A percentile compares a stretch with the other conserved stretches of the same genome.
These are phyloP conservation scores for Candida rishiriensis DNA, from an alignment of 805 yeast species.

Conservation along the genomic window DNA sequence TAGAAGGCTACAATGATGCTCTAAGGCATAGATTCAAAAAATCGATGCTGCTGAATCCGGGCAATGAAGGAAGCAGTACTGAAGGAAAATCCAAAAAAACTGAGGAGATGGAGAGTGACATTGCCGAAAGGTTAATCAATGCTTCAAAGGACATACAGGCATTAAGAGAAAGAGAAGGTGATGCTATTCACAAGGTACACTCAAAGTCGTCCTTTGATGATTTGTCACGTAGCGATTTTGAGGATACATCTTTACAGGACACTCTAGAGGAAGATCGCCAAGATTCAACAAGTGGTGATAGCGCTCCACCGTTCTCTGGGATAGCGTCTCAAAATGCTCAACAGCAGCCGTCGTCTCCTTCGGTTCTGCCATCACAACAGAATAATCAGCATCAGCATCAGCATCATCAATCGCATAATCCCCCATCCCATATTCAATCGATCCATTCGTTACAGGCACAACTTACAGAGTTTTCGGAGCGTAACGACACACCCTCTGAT, in stretches of 20 bases:
- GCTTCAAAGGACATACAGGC: slow-evolving; percentile 23
- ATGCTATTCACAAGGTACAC: slow-evolving; percentile 14
- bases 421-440: neutral
- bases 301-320: neutral
- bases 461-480: slow-evolving; percentile 9
- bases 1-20: slow-evolving; percentile 75
- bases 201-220: slow-evolving; percentile 10
- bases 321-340: neutral
- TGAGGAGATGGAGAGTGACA: slow-evolving; percentile 26
- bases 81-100: slow-evolving; percentile 11
- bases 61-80: neutral
- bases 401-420: neutral
- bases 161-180: slow-evolving; percentile 28
- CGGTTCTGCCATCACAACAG: neutral
- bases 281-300: neutral
- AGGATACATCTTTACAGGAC: slow-evolving; percentile 9
- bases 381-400: neutral
- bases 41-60: slow-evolving; percentile 3
- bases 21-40: slow-evolving; percentile 42
- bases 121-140: slow-evolving; percentile 18
- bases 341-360: neutral
- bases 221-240: slow-evolving; percentile 9
- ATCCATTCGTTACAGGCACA: slow-evolving; percentile 6
- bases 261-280: slow-evolving; percentile 12
- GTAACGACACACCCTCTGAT: slow-evolving; percentile 31